Base-by-base conservation (phyloP, 495 filamentous ascomycete species). In the Penicillium turbatum region DNA sequence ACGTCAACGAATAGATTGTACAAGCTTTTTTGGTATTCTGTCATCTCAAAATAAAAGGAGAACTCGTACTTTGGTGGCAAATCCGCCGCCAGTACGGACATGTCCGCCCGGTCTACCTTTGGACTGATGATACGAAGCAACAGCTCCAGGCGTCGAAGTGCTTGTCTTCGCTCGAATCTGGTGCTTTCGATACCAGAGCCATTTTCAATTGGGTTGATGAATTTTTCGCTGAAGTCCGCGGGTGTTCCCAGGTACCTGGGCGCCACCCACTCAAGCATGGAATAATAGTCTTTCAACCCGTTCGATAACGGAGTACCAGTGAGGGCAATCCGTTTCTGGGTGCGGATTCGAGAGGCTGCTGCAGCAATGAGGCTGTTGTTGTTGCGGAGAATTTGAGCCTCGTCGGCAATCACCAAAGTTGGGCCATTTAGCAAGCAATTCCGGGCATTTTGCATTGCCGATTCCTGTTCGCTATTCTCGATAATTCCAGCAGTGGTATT, bases 281-380 rank as follows among this genome's bases (percentile, higher is more conserved):
- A 66, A 60, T 84, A 89, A 61, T 95, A 95, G 55, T 97, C 91
- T 36, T 75, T 66, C 2, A 96, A 79, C 32, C 87, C 86, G 61
- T 95, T 97, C 0, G 86, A 83, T 15, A 97, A 65, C 8, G 92
- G 92, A 0, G 91, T 92, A 0, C 92, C 92, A 0, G 92, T 95
- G 55, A 96, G 70, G 2, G 90, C 92, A 61, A 97, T 88, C 10
- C 92, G 85, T 54, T 79, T 86, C 50, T 69, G 81, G 0, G 91
- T 86, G 44, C 64, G 74, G 55, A 97, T 84, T 9, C 72, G 65
- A 10, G 68, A 68, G 5, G 83, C 72, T 17, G 79, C 77, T 40
- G 67, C 52, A 17, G 82, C 66, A 15, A 90, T 67, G n/a, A 69
- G 61, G 0, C 83, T 66, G 0, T 54, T 61, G 0, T 67, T 66